Percentiles rank a stretch among this genome's conserved stretches.
Conservation (phyloP, 345 rosid species). For the Cardamine resedifolia region DNA sequence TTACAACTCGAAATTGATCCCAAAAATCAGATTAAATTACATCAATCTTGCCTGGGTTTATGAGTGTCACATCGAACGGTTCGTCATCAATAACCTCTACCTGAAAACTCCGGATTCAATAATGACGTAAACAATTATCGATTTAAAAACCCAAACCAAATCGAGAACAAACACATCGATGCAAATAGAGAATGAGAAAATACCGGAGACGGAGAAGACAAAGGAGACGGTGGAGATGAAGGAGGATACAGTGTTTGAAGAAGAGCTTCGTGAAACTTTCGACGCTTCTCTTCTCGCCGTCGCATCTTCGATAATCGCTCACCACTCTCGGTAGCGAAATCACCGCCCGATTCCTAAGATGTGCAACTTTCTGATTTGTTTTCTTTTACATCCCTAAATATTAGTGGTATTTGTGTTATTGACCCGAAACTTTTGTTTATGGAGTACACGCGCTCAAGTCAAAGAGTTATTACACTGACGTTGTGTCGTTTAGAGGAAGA, state of each 20-base stretch:
- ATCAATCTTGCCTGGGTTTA: conserved; percentile 48
- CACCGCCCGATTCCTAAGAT: conserved; percentile 2
- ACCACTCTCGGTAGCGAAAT: not conserved
- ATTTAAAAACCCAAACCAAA: not conserved
- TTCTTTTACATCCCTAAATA: not conserved
- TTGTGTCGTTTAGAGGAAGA: not conserved
- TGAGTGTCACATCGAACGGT: conserved; percentile 39
- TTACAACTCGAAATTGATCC: not conserved
- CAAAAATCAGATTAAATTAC: not conserved
- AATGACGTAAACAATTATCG: not conserved
- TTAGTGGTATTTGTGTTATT: not conserved
- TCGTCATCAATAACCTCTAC: conserved; percentile 25
- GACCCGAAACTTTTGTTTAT: not conserved
- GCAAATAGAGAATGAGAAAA: not conserved
- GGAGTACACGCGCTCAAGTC: not conserved
- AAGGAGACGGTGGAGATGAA: conserved; percentile 36
- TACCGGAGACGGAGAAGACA: conserved; percentile 9
- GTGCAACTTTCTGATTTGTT: not conserved
- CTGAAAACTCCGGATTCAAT: conserved; percentile 7
- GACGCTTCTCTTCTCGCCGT: conserved; percentile 63
- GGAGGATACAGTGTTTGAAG: conserved; percentile 60
- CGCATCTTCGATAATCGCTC: conserved; percentile 19
- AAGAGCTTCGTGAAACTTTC: conserved; percentile 65
- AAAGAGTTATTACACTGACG: not conserved
- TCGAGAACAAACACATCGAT: not conserved